phyloP scores from a whole-genome alignment of 768 basidiomycete genomes.

The Grammothele lineata region DNA sequence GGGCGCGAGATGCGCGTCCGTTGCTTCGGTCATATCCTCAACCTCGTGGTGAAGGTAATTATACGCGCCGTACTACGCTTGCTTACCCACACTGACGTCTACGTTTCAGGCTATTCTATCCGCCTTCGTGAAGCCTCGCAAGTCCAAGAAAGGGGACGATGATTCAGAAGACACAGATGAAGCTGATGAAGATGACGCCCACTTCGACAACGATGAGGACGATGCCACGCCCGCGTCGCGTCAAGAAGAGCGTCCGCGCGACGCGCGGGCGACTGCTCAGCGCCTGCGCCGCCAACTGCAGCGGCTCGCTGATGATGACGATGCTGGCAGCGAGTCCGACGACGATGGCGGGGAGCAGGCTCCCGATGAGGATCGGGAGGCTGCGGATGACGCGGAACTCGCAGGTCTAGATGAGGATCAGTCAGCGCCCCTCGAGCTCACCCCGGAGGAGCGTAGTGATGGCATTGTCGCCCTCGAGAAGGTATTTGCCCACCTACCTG shows the following conservation, averaged over 20 bases:
- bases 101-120: no score
- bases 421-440: neutral
- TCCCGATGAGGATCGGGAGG: slow-evolving; percentile 4
- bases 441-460: neutral
- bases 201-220: neutral
- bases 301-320: neutral
- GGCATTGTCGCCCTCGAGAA: slow-evolving; percentile 7
- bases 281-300: neutral
- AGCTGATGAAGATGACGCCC: neutral
- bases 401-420: no score
- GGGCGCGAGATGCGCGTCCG: no score
- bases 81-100: slow-evolving; percentile 1
- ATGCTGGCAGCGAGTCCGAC: neutral
- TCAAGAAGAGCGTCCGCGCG: no score
- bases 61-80: no score
- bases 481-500: slow-evolving; percentile 1
- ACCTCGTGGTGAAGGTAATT: no score
- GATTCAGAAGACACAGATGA: no score
- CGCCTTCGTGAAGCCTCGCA: no score
- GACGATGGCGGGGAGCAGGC: slow-evolving; percentile 2
- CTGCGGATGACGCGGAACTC: no score
- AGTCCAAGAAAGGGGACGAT: neutral
- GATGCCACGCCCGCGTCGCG: no score
- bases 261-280: neutral
- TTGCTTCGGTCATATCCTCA: no score